Evolutionary conservation across 108 stramenopile species (phyloP).

Genomic region (Fragilaria crotonensis): DNA sequence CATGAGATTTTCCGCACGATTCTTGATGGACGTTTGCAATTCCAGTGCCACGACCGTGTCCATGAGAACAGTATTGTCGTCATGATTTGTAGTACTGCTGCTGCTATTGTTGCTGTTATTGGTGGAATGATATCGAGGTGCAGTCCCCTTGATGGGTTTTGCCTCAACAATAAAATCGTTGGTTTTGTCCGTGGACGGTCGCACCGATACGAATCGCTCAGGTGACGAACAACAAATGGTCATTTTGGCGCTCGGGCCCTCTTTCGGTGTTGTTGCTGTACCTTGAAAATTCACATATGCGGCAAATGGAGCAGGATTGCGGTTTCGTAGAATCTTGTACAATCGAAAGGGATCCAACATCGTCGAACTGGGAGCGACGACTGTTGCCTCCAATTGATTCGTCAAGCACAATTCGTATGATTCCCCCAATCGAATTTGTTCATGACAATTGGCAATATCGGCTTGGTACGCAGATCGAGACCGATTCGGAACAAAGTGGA

Average conservation of each 20-base stretch:
- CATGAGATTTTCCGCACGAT: slow-evolving; percentile 96
- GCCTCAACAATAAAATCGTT: slow-evolving; percentile 66
- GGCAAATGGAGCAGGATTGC: slow-evolving; percentile 92
- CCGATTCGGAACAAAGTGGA: slow-evolving; percentile 52
- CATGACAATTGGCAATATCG: slow-evolving; percentile 61
- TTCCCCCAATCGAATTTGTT: slow-evolving; percentile 79
- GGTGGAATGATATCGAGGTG: slow-evolving; percentile 25
- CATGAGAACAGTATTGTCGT: too few species aligned
- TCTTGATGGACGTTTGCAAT: slow-evolving; percentile 64
- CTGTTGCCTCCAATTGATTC: slow-evolving; percentile 60
- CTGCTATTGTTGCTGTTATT: neutral
- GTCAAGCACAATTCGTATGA: slow-evolving; percentile 94
- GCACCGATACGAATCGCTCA: slow-evolving; percentile 86
- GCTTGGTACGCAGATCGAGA: slow-evolving; percentile 37
- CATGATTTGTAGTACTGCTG: neutral
- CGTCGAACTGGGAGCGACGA: slow-evolving; percentile 8
- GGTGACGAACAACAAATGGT: slow-evolving; percentile 93
- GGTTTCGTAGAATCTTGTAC: slow-evolving; percentile 62
- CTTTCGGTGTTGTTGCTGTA: slow-evolving; percentile 4
- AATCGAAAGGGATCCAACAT: slow-evolving; percentile 42
- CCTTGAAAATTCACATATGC: slow-evolving; percentile 57
- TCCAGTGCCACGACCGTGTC: slow-evolving; percentile 38
- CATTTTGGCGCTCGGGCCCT: slow-evolving; percentile 21
- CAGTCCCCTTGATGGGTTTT: slow-evolving; percentile 97
- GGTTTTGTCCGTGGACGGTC: too few species aligned